phyloP scores from a whole-genome alignment of 2,329 filamentous ascomycete genomes.

The Magnaporthiopsis incrustans region DNA sequence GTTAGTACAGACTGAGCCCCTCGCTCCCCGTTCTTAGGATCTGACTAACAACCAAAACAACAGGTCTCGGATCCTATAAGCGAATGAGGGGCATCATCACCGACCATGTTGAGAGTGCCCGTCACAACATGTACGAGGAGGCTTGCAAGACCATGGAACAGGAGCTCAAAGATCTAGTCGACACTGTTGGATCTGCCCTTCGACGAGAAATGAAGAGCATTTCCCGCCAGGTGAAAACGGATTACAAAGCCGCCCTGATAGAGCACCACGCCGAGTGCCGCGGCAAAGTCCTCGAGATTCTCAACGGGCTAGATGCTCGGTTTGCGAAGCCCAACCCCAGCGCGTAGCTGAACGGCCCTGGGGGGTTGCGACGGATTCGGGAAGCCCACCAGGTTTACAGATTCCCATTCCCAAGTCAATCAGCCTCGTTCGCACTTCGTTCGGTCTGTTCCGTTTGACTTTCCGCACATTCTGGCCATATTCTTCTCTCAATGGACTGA shows the following conservation, averaged over 20 bases:
- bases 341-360: no score
- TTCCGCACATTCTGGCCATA: no score
- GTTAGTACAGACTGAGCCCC: neutral
- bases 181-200: neutral
- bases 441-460: no score
- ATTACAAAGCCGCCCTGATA: neutral
- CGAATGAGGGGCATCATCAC: slow-evolving; percentile 1
- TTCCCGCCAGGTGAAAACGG: neutral
- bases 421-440: no score
- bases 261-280: neutral
- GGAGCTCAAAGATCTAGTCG: neutral
- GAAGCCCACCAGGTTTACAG: no score
- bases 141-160: neutral
- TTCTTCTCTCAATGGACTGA: no score
- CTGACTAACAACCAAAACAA: neutral
- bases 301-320: neutral
- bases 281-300: neutral
- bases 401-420: no score
- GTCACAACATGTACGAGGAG: neutral
- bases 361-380: no score
- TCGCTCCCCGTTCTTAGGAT: neutral
- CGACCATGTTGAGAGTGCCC: neutral
- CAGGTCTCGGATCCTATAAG: neutral
- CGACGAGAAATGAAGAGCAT: neutral
- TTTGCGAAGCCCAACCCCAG: neutral